Evolutionary conservation across 495 filamentous ascomycete species (phyloP), one percentile per base, ranked within the genome.

Genomic region (Copromyces sp.): DNA sequence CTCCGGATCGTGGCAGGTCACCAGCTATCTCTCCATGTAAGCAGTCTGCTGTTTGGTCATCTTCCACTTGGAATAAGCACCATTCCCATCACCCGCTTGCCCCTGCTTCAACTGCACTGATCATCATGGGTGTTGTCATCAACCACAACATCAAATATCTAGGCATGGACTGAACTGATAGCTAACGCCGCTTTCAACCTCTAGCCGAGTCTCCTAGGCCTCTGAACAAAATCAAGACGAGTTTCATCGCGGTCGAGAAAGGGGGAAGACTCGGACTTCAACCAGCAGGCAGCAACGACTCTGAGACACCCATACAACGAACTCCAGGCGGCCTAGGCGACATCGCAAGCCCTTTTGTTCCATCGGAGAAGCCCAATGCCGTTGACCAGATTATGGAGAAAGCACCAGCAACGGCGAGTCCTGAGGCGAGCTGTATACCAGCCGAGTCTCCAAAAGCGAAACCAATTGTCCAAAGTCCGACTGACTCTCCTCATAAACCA

Each of bases 191-290:
- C 5, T 16, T 29, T 72, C 42, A 29, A 45, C 59, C 53, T 24
- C 47, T 70, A 68, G 39, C 75, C 45, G 83, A 83, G 39, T 85
- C 83, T 16, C 85, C 85, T 20, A 85, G 91, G 73, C 92, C 89
- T 35, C 85, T 93, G 20, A 91, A 90, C 70, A 94, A 91, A 81
- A 89, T 97, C 68, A 88, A 93, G 71, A 93, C 93, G 40, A 94
- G 87, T 77, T 97, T 97, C 79, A 88, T 97, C 61, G 87, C 91
- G 3, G 89, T 97, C 17, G 92, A 94, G 73, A 86, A 86, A 71
- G 87, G 85, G 77, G 87, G 85, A 61, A 81, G 84, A 47, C 80
- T 86, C 68, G 85, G 84, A 59, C 77, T 83, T 39, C 79, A 79
- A 61, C 80, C 81, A 70, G 81, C 83, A 40, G 77, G 73, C 17